These are phyloP conservation scores for Mortierella sp. DNA, from an alignment of 371 early-diverging fungal genomes.

Conservation along the genomic window DNA sequence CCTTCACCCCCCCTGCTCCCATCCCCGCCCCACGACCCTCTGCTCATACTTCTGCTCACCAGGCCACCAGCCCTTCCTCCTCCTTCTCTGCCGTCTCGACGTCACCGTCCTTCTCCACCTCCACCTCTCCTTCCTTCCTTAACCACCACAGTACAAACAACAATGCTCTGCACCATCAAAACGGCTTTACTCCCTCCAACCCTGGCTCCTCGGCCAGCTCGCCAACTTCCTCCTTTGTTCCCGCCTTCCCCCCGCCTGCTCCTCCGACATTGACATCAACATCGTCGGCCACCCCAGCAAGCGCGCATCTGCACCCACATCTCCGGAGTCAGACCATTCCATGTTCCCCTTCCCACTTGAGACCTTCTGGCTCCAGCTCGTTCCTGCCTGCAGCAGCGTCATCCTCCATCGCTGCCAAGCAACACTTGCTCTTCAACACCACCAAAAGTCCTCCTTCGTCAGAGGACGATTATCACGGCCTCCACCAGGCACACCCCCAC, in stretches of 20 bases:
- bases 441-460: conserved; percentile 17
- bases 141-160: conserved; percentile 14
- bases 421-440: conserved; percentile 35
- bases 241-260: conserved; percentile 21
- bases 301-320: conserved; percentile 20
- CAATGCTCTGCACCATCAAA: conserved; percentile 2
- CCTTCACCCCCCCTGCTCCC: conserved; percentile 31
- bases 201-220: conserved; percentile 29
- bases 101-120: conserved; percentile 19
- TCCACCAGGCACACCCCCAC: conserved; percentile 6
- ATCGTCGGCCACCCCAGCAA: conserved; percentile 11
- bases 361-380: conserved; percentile 34
- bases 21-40: conserved; percentile 34
- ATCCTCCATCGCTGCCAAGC: conserved; percentile 42
- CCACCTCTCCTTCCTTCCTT: conserved; percentile 19
- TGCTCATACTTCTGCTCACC: neutral
- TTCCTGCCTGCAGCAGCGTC: conserved; percentile 41
- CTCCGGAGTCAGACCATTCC: conserved; percentile 44
- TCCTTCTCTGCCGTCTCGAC: conserved; percentile 15
- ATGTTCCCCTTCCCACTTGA: conserved; percentile 33
- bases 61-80: conserved; percentile 9
- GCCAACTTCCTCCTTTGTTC: conserved; percentile 22
- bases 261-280: neutral
- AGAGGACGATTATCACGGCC: conserved; percentile 14
- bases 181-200: conserved; percentile 9